These are phyloP conservation scores for Camellia japonica DNA, from an alignment of 148 eudicot species.

Conservation along the genomic window DNA sequence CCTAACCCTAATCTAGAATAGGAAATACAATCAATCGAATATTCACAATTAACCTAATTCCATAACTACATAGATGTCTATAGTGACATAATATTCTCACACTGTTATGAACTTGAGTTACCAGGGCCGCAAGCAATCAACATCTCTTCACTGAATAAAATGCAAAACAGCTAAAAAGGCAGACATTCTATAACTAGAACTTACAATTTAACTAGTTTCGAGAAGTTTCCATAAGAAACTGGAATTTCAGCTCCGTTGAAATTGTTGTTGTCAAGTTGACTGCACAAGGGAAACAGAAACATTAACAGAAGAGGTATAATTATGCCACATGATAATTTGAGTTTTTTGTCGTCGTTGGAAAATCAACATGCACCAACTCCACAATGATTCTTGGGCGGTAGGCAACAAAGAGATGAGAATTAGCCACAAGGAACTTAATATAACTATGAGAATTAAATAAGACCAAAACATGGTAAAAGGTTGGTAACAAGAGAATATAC, in stretches of 20 bases:
- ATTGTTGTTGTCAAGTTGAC: slow-evolving; percentile 70
- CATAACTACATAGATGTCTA: too few relatives aligned
- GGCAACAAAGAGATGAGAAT: background rate
- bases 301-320: background rate
- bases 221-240: slow-evolving; percentile 39
- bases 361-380: background rate
- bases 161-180: background rate
- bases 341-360: background rate
- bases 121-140: background rate
- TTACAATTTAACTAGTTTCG: slow-evolving; percentile 47
- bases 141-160: background rate
- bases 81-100: too few relatives aligned
- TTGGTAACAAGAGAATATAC: background rate
- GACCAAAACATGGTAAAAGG: background rate
- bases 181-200: slow-evolving; percentile 14
- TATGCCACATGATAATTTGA: background rate
- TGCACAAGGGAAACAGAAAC: slow-evolving; percentile 24
- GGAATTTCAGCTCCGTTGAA: slow-evolving; percentile 47
- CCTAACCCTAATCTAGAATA: too few relatives aligned
- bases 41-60: too few relatives aligned
- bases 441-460: background rate
- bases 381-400: too few relatives aligned
- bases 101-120: background rate
- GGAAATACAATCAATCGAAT: too few relatives aligned
- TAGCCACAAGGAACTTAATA: background rate